Evolutionary conservation across 2,329 filamentous ascomycete species (phyloP).

Genomic region (Sclerotinia subarctica): DNA sequence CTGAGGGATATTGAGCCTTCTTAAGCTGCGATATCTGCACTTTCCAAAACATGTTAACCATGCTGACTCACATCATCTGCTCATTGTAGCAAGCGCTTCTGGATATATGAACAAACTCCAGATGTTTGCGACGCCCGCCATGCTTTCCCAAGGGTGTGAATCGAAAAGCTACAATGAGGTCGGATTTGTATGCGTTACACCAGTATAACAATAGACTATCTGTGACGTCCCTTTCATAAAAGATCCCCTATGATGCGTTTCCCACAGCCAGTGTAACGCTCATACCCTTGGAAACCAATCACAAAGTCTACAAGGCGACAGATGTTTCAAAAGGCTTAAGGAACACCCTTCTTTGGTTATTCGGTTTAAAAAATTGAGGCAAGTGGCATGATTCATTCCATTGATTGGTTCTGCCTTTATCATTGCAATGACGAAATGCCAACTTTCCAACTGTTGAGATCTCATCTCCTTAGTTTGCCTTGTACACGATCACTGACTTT

Average conservation of each 20-base stretch:
- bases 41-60: not conserved
- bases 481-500: conserved; percentile 23
- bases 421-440: not conserved
- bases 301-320: not conserved
- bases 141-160: not conserved
- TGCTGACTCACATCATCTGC: not conserved
- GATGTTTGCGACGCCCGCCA: not conserved
- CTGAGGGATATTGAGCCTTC: not conserved
- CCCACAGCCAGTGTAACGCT: conserved; percentile 3
- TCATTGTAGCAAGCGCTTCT: not conserved
- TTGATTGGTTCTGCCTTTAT: not conserved
- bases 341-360: not conserved
- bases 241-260: not conserved
- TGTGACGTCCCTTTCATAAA: conserved; percentile 2
- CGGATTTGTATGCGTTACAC: conserved; percentile 4
- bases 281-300: not conserved
- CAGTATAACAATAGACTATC: not conserved
- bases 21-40: not conserved
- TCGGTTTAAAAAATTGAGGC: not conserved
- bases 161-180: conserved; percentile 12
- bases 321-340: not conserved
- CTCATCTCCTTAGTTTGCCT: conserved; percentile 28
- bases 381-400: conserved; percentile 9
- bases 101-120: not conserved
- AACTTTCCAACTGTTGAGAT: conserved; percentile 12